A percentile compares a stretch with the other conserved stretches of the same genome.
These are phyloP conservation scores for Xylaria grammica DNA, from an alignment of 495 filamentous ascomycete species.

Conservation along the genomic window DNA sequence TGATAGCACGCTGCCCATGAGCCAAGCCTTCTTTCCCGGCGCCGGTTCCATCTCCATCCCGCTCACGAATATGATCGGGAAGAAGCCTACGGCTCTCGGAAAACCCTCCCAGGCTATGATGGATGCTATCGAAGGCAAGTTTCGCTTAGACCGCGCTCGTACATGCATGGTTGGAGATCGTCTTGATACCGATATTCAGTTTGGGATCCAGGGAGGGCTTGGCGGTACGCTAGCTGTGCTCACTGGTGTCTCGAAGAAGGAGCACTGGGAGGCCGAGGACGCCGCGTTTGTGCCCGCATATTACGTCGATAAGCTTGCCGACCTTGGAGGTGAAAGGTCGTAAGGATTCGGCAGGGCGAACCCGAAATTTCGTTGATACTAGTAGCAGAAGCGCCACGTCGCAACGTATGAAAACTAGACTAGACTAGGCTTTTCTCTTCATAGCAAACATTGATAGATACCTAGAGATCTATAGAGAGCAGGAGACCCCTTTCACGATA, in stretches of 20 bases:
- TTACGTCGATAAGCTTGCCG: constrained; percentile 82
- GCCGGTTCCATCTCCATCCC: constrained; percentile 84
- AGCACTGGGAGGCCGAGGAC: constrained; percentile 73
- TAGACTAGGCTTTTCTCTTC: not conserved
- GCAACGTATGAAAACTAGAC: not conserved
- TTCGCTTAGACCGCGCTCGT: constrained; percentile 78
- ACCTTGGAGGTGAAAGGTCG: constrained; percentile 57
- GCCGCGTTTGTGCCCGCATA: constrained; percentile 69
- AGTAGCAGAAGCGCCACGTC: not conserved
- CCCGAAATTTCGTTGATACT: not conserved
- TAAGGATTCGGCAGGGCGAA: not conserved
- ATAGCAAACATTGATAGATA: constrained; percentile 3
- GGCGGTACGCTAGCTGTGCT: constrained; percentile 91
- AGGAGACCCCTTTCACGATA: not conserved
- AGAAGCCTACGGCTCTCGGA: constrained; percentile 77
- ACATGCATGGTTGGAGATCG: constrained; percentile 98
- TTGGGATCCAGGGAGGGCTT: constrained; percentile 87
- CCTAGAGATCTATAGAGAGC: not conserved
- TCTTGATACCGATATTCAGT: constrained; percentile 93
- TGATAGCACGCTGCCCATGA: constrained; percentile 83
- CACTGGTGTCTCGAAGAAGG: constrained; percentile 84
- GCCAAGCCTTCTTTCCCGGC: constrained; percentile 83
- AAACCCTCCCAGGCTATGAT: constrained; percentile 99
- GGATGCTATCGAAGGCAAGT: constrained; percentile 97
- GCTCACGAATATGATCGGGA: constrained; percentile 72